These are phyloP conservation scores for Globisporangium uncinulatum DNA, from an alignment of 352 stramenopile genomes.

Conservation along the genomic window DNA sequence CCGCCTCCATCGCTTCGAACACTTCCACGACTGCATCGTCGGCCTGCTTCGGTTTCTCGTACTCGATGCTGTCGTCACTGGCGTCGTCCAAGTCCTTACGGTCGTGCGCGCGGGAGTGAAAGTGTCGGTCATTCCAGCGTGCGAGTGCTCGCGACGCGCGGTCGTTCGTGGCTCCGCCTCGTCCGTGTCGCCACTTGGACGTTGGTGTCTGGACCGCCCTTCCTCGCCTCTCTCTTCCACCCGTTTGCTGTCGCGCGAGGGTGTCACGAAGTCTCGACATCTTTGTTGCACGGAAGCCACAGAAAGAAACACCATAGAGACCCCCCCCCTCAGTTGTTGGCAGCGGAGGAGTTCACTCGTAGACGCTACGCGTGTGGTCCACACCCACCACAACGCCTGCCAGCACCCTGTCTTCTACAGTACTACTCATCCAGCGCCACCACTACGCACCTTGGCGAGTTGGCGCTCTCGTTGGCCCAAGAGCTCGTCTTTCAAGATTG, in stretches of 20 bases:
- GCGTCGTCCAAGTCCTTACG: not conserved
- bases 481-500: slow-evolving; percentile 56
- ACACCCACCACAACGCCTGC: no score
- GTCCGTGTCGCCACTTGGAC: not conserved
- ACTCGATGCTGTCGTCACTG: not conserved
- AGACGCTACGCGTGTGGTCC: no score
- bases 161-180: not conserved
- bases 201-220: no score
- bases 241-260: slow-evolving; percentile 17
- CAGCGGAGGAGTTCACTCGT: no score
- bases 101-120: not conserved
- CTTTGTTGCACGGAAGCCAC: slow-evolving; percentile 3
- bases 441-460: slow-evolving; percentile 18
- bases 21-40: slow-evolving; percentile 8
- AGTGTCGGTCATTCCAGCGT: not conserved
- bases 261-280: slow-evolving; percentile 23
- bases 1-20: slow-evolving; percentile 48
- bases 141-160: not conserved
- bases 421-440: not conserved
- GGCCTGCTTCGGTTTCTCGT: slow-evolving; percentile 8
- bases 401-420: no score
- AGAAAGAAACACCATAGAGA: not conserved
- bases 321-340: no score
- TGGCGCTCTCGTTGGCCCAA: slow-evolving; percentile 37
- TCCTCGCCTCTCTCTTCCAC: no score